Evolutionary conservation across 1,284 basidiomycete genomes (phyloP).

Genomic region (Sanghuangporus weigelae): DNA sequence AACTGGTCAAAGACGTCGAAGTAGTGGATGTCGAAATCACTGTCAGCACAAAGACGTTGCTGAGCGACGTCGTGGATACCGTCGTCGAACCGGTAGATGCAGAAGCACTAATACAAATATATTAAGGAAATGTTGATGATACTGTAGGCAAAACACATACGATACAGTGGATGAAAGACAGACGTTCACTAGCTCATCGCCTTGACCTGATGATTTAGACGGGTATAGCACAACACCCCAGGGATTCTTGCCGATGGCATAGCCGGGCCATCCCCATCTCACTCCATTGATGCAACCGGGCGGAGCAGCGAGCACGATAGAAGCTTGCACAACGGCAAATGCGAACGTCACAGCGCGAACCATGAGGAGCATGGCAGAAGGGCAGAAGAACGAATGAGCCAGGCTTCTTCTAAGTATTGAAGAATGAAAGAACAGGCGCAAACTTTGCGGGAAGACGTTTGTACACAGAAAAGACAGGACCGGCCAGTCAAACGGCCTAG

Average conservation of each 20-base stretch:
- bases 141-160: background rate
- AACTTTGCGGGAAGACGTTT: constrained; percentile 23
- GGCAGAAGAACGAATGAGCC: constrained; percentile 18
- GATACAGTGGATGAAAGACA: background rate
- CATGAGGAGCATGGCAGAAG: constrained; percentile 37
- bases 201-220: background rate
- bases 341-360: constrained; percentile 34
- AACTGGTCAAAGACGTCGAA: background rate
- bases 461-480: constrained; percentile 19
- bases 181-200: background rate
- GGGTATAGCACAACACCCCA: constrained; percentile 36
- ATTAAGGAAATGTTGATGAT: background rate
- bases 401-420: constrained; percentile 6
- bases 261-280: constrained; percentile 49
- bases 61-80: background rate
- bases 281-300: constrained; percentile 38
- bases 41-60: background rate
- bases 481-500: constrained; percentile 11
- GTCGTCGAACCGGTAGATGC: background rate
- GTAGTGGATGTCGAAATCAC: background rate
- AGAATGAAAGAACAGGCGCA: constrained; percentile 10
- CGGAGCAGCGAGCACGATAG: constrained; percentile 36
- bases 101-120: background rate
- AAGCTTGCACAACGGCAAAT: constrained; percentile 26
- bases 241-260: constrained; percentile 44